These are phyloP conservation scores for Suillus brevipes DNA, from an alignment of 768 basidiomycete species.

Conservation along the genomic window DNA sequence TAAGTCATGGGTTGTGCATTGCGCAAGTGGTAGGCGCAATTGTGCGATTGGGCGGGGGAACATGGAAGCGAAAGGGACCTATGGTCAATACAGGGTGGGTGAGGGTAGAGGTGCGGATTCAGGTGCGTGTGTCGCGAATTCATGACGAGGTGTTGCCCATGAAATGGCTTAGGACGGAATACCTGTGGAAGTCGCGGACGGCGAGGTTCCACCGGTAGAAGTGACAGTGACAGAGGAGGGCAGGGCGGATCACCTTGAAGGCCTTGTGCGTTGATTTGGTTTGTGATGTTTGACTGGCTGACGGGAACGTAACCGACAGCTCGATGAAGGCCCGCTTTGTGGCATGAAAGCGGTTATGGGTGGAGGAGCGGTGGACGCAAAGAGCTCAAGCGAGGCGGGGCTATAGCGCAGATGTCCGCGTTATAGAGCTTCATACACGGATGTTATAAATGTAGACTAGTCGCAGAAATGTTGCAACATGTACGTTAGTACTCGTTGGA, in stretches of 20 bases:
- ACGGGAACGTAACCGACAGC: background rate
- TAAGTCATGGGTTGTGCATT: conserved; percentile 78
- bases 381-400: background rate
- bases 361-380: background rate
- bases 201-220: conserved; percentile 34
- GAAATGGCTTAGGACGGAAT: conserved; percentile 28
- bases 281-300: background rate
- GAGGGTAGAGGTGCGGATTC: conserved; percentile 48
- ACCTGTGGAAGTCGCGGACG: conserved; percentile 23
- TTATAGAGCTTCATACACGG: background rate
- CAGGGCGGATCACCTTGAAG: conserved; percentile 52
- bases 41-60: conserved; percentile 39
- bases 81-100: conserved; percentile 74
- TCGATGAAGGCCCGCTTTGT: background rate
- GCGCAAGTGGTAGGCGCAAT: conserved; percentile 56
- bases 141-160: background rate
- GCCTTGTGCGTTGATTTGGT: conserved; percentile 47
- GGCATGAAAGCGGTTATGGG: conserved; percentile 5
- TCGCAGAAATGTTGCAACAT: background rate
- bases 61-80: conserved; percentile 10
- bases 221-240: conserved; percentile 55
- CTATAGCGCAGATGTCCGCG: background rate
- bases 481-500: background rate
- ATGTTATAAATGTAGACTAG: background rate
- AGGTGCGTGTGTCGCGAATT: conserved; percentile 34